A percentile compares a stretch with the other conserved stretches of the same genome.
Conservation (phyloP, 495 filamentous ascomycete species). For the Symbiotaphrina buchneri region DNA sequence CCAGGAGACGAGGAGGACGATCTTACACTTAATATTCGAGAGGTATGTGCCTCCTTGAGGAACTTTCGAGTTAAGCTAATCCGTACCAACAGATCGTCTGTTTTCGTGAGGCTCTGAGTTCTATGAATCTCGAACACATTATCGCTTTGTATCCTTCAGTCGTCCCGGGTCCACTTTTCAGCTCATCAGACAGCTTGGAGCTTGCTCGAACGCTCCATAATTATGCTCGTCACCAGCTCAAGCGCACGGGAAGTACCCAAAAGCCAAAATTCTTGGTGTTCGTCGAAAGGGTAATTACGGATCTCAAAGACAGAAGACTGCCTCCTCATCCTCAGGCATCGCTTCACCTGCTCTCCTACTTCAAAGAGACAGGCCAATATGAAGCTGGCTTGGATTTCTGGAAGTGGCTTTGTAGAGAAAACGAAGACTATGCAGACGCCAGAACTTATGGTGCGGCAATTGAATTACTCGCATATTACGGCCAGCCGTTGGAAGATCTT, state of each 20-base stretch:
- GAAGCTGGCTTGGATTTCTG: conserved; percentile 17
- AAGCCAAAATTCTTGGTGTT: conserved; percentile 6
- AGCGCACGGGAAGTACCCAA: no score
- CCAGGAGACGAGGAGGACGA: no score
- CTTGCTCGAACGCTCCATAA: conserved; percentile 6
- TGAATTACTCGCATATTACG: conserved; percentile 19
- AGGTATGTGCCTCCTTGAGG: no score
- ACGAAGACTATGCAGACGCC: conserved; percentile 12
- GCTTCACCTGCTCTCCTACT: conserved; percentile 20
- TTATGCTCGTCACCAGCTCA: no score
- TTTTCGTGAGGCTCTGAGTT: no score
- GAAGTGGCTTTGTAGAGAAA: conserved; percentile 16
- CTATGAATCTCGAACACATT: no score
- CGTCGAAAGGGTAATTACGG: conserved; percentile 11
- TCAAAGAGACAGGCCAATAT: conserved; percentile 18
- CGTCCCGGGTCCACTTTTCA: no score
- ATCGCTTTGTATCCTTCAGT: no score
- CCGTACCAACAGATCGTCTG: no score
- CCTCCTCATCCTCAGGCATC: conserved; percentile 16
- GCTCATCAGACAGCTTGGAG: conserved; percentile 6
- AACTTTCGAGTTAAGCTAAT: no score
- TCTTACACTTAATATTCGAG: no score
- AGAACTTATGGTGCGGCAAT: conserved; percentile 23
- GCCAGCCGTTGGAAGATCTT: conserved; percentile 12
- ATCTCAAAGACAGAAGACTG: conserved; percentile 11